Percentiles rank a stretch among this genome's conserved stretches.
Evolutionary conservation across 2,329 filamentous ascomycete species (phyloP).

Genomic region (Aspergillus sp.): DNA sequence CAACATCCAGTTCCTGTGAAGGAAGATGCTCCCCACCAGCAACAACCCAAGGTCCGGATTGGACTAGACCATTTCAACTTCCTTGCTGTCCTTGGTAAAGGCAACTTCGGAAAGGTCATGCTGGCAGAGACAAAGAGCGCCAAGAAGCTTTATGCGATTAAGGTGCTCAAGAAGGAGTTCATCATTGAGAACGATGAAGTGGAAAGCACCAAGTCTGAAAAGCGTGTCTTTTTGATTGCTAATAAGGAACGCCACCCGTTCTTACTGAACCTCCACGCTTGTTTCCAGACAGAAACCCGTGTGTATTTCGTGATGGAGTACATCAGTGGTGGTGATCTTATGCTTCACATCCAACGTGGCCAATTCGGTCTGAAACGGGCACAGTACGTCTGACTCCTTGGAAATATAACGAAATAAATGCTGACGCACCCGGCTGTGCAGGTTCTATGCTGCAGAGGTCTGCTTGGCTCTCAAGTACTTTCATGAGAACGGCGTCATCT

Average conservation of each 20-base stretch:
- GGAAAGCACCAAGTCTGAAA: conserved; percentile 94
- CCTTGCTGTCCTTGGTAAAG: conserved; percentile 92
- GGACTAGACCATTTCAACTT: conserved; percentile 99
- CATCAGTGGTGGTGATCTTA: conserved; percentile 94
- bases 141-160: conserved; percentile 92
- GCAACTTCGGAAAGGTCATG: conserved; percentile 99
- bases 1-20: conserved; percentile 18
- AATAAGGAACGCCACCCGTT: conserved; percentile 97
- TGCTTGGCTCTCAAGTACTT: conserved; percentile 97
- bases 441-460: conserved; percentile 95
- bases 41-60: conserved; percentile 54
- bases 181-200: conserved; percentile 99
- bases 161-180: conserved; percentile 98
- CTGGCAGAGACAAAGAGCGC: conserved; percentile 91
- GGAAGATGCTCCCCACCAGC: conserved; percentile 25
- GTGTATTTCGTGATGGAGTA: conserved; percentile 99
- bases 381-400: conserved; percentile 55
- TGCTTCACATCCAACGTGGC: conserved; percentile 96
- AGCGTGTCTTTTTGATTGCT: conserved; percentile 91
- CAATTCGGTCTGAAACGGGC: conserved; percentile 93
- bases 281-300: conserved; percentile 96
- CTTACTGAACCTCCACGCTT: conserved; percentile 87
- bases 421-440: conserved; percentile 29
- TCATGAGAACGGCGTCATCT: conserved; percentile 98
- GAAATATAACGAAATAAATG: not conserved